Percentiles rank a stretch among this genome's conserved stretches.
These are phyloP conservation scores for Lasiosphaeria ovina DNA, from an alignment of 495 filamentous ascomycete species.

Conservation along the genomic window DNA sequence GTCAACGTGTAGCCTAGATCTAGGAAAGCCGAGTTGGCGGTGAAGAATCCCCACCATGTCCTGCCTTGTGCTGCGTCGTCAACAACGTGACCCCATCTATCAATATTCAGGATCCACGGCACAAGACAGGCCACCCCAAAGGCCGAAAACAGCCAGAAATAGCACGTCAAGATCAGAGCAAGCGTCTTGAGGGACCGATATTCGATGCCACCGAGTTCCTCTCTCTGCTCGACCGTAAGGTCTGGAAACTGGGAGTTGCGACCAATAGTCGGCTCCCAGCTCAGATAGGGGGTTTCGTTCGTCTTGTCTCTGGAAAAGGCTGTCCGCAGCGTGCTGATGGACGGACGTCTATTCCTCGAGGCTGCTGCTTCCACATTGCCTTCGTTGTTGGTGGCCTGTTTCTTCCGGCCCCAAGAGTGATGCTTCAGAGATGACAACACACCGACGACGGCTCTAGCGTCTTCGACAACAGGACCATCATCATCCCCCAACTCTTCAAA, in stretches of 20 bases:
- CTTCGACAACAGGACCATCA: constrained; percentile 29
- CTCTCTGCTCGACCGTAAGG: constrained; percentile 81
- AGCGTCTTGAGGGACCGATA: constrained; percentile 88
- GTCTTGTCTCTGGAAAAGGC: constrained; percentile 45
- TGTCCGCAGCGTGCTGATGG: constrained; percentile 30
- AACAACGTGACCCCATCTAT: constrained; percentile 60
- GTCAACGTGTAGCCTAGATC: constrained; percentile 86
- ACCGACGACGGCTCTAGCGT: constrained; percentile 33
- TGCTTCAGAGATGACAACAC: constrained; percentile 36
- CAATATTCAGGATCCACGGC: constrained; percentile 72
- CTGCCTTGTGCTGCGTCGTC: constrained; percentile 57
- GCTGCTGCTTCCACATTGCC: constrained; percentile 18
- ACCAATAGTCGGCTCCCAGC: constrained; percentile 87
- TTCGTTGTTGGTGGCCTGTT: constrained; percentile 15
- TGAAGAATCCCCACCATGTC: constrained; percentile 92
- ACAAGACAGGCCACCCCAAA: constrained; percentile 69
- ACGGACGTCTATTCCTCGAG: constrained; percentile 23
- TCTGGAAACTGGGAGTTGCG: constrained; percentile 90
- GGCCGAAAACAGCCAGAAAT: constrained; percentile 73
- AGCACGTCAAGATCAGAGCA: constrained; percentile 69
- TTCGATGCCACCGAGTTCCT: constrained; percentile 92
- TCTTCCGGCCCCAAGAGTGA: constrained; percentile 14
- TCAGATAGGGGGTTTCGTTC: constrained; percentile 76
- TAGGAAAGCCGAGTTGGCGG: constrained; percentile 79
- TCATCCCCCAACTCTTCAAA: constrained; percentile 27